Conservation (phyloP, 495 filamentous ascomycete species). For the Tetracladium marchalianum region DNA sequence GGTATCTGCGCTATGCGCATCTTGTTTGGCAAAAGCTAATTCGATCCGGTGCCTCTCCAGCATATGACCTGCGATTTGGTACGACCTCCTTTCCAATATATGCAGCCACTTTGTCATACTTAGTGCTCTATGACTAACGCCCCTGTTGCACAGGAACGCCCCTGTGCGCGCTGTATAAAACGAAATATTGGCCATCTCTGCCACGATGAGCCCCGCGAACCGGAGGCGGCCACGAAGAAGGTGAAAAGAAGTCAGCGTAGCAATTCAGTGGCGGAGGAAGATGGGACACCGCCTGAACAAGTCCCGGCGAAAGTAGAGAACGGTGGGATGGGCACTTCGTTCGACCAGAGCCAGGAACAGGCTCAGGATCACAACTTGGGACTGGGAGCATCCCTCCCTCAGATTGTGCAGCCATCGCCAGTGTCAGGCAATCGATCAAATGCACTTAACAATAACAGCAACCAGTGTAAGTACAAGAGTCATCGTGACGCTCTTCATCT, state of each 20-base stretch:
- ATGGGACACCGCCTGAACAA: conserved; percentile 28
- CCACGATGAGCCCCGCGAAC: conserved; percentile 90
- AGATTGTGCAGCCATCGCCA: conserved; percentile 46
- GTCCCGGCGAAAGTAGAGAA: conserved; percentile 11
- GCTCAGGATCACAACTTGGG: conserved; percentile 12
- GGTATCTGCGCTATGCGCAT: conserved; percentile 17
- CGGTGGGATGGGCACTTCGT: conserved; percentile 16
- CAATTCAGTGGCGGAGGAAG: conserved; percentile 49
- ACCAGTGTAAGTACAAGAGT: conserved; percentile 60
- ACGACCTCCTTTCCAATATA: conserved; percentile 30
- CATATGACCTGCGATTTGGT: conserved; percentile 99
- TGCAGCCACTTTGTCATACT: conserved; percentile 17
- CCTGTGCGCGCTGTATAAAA: conserved; percentile 96
- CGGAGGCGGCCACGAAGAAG: conserved; percentile 55
- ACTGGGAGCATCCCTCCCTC: conserved; percentile 21
- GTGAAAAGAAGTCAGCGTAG: conserved; percentile 54
- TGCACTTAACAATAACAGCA: conserved; percentile 48
- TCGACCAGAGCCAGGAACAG: conserved; percentile 16
- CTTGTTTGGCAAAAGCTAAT: conserved; percentile 22
- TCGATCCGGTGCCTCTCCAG: conserved; percentile 32
- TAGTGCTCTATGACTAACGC: conserved; percentile 33
- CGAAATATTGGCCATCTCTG: conserved; percentile 98
- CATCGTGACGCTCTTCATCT: conserved; percentile 2
- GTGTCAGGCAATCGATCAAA: conserved; percentile 43
- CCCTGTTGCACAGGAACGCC: conserved; percentile 64